A percentile compares a stretch with the other conserved stretches of the same genome.
These are phyloP conservation scores for Sporormia fimetaria DNA, from an alignment of 495 filamentous ascomycete species.

Conservation along the genomic window DNA sequence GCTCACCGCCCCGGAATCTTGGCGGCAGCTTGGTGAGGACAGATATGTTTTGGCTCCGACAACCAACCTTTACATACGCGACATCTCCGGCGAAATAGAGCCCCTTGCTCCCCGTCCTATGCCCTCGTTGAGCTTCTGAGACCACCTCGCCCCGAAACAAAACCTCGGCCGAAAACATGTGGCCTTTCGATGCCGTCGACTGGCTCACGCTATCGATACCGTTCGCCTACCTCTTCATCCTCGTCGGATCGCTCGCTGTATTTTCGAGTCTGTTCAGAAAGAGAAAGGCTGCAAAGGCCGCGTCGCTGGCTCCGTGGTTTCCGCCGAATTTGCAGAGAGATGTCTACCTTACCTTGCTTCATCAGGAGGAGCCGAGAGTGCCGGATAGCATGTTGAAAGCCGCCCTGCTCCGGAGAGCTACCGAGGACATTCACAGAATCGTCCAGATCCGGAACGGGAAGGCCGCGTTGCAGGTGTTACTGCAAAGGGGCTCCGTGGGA, in stretches of 20 bases:
- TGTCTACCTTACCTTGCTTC: constrained; percentile 84
- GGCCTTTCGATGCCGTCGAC: constrained; percentile 46
- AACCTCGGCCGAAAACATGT: constrained; percentile 9
- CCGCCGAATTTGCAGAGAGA: constrained; percentile 78
- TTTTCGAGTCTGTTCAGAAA: constrained; percentile 90
- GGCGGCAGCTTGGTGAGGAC: constrained; percentile 1
- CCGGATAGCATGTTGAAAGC: constrained; percentile 82
- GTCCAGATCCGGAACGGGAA: constrained; percentile 77
- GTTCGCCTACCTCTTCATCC: constrained; percentile 74
- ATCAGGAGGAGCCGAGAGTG: constrained; percentile 62
- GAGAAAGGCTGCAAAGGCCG: constrained; percentile 74
- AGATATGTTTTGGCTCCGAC: constrained; percentile 4
- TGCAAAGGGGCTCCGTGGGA: constrained; percentile 84
- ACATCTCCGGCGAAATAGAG: background rate
- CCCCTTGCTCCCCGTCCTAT: constrained; percentile 2
- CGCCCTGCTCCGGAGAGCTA: constrained; percentile 77
- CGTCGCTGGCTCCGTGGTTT: constrained; percentile 86
- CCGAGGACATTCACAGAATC: constrained; percentile 83
- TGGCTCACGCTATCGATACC: constrained; percentile 72
- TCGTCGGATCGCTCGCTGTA: constrained; percentile 76
- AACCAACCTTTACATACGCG: constrained; percentile 1
- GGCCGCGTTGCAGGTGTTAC: constrained; percentile 64
- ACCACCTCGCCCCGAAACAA: background rate
- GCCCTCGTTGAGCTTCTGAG: constrained; percentile 9
- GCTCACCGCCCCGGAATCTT: too few relatives aligned